A percentile compares a stretch with the other conserved stretches of the same genome.
phyloP scores from a whole-genome alignment of 768 basidiomycete species.

The Infundibulicybe gibba region DNA sequence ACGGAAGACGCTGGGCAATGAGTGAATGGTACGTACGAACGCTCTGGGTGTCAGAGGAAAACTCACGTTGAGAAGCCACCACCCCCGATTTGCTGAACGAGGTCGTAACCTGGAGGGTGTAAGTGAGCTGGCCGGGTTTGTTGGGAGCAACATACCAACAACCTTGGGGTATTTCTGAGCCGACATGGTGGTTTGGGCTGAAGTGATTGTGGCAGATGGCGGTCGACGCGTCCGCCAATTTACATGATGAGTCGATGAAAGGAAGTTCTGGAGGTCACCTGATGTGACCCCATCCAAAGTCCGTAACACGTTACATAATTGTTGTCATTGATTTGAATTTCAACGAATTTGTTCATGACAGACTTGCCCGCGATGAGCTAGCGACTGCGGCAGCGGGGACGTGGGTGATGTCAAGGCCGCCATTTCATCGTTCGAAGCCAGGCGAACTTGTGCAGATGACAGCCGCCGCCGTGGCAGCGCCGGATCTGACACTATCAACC shows the following conservation, averaged over 20 bases:
- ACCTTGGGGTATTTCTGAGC: constrained; percentile 37
- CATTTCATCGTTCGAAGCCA: too few species aligned
- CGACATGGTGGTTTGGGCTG: constrained; percentile 11
- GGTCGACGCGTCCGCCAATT: background rate
- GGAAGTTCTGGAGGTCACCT: too few species aligned
- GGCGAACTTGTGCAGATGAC: too few species aligned
- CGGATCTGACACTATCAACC: too few species aligned
- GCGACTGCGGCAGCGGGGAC: too few species aligned
- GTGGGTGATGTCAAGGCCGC: too few species aligned
- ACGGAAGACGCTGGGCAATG: constrained; percentile 64
- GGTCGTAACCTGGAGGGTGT: constrained; percentile 51
- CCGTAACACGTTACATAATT: background rate
- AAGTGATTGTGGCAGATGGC: constrained; percentile 1
- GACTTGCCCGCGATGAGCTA: too few species aligned
- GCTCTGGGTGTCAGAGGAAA: background rate
- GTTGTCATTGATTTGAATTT: too few species aligned
- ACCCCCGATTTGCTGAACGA: constrained; percentile 77
- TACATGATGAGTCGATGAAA: too few species aligned
- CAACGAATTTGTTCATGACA: too few species aligned
- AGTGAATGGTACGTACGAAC: background rate
- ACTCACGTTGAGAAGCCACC: constrained; percentile 85
- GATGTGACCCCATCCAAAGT: background rate
- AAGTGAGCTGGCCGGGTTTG: background rate
- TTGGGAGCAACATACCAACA: constrained; percentile 24
- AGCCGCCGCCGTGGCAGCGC: too few species aligned